Conservation (phyloP, 768 basidiomycete species). For the Amanita fuliginea region DNA sequence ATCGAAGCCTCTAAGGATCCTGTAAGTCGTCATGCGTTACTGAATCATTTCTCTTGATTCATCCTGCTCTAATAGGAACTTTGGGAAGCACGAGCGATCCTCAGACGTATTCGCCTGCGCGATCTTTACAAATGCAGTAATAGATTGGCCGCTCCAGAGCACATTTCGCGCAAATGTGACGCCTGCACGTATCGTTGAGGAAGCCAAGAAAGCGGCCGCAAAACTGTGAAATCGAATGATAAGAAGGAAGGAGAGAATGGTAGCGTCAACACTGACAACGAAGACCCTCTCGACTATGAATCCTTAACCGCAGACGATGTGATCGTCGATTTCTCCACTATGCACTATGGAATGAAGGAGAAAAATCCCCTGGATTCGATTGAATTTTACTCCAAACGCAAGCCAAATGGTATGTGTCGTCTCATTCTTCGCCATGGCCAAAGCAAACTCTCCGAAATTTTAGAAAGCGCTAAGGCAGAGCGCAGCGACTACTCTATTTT, state of each 20-base stretch:
- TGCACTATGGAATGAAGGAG: constrained; percentile 73
- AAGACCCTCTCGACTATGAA: constrained; percentile 8
- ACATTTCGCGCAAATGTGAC: constrained; percentile 30
- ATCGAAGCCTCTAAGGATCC: constrained; percentile 46
- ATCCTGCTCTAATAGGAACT: constrained; percentile 42
- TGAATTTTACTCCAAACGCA: constrained; percentile 63
- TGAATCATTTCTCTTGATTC: neutral
- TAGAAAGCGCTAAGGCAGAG: constrained; percentile 34
- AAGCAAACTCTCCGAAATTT: neutral
- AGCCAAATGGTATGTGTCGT: constrained; percentile 37
- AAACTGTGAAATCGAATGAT: constrained; percentile 7
- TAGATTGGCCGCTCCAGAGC: constrained; percentile 28
- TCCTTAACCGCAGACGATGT: constrained; percentile 38
- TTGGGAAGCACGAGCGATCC: constrained; percentile 41
- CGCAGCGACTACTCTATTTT: constrained; percentile 53
- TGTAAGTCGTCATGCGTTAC: constrained; percentile 21
- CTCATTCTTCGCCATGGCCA: neutral
- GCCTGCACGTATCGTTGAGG: constrained; percentile 29
- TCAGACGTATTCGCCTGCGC: constrained; percentile 49
- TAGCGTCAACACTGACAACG: constrained; percentile 14
- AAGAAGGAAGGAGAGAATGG: constrained; percentile 5
- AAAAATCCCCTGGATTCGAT: constrained; percentile 59
- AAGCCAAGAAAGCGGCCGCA: constrained; percentile 19
- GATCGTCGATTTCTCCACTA: constrained; percentile 47
- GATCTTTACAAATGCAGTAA: constrained; percentile 48